Percentiles rank a stretch among this genome's conserved stretches.
phyloP scores from a whole-genome alignment of 208 protist species.

The Acanthamoeba lugdunensis region DNA sequence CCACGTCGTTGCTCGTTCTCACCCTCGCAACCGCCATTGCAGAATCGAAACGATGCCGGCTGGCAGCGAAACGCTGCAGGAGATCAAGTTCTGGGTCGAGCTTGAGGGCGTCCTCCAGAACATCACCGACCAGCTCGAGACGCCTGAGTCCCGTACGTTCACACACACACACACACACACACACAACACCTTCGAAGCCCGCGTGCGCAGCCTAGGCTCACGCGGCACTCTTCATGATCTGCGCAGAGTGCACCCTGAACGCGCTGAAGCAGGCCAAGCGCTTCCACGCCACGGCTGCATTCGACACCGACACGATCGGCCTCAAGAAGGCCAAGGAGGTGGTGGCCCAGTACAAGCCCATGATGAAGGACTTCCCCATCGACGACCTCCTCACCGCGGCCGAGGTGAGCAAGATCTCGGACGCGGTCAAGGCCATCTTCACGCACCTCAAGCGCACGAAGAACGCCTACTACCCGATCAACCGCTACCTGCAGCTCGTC shows the following conservation, averaged over 20 bases:
- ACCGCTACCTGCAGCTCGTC: slow-evolving; percentile 80
- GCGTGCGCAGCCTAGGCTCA: too few species aligned
- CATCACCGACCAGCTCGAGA: slow-evolving; percentile 80
- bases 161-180: not conserved
- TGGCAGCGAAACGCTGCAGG: slow-evolving; percentile 74
- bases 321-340: slow-evolving; percentile 81
- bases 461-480: slow-evolving; percentile 83
- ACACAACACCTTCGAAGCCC: too few species aligned
- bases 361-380: slow-evolving; percentile 90
- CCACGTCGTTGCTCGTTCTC: not conserved
- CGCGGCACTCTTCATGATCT: not conserved
- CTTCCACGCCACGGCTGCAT: slow-evolving; percentile 83
- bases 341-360: slow-evolving; percentile 83
- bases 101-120: slow-evolving; percentile 80
- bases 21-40: not conserved
- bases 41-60: slow-evolving; percentile 68
- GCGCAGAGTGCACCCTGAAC: slow-evolving; percentile 78
- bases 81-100: slow-evolving; percentile 88
- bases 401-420: slow-evolving; percentile 81
- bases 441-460: slow-evolving; percentile 85
- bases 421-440: slow-evolving; percentile 85
- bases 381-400: slow-evolving; percentile 83
- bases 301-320: slow-evolving; percentile 84
- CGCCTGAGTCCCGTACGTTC: slow-evolving; percentile 77
- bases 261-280: slow-evolving; percentile 84